Evolutionary conservation across 768 basidiomycete species (phyloP).

Genomic region (Pluteus cervinus): DNA sequence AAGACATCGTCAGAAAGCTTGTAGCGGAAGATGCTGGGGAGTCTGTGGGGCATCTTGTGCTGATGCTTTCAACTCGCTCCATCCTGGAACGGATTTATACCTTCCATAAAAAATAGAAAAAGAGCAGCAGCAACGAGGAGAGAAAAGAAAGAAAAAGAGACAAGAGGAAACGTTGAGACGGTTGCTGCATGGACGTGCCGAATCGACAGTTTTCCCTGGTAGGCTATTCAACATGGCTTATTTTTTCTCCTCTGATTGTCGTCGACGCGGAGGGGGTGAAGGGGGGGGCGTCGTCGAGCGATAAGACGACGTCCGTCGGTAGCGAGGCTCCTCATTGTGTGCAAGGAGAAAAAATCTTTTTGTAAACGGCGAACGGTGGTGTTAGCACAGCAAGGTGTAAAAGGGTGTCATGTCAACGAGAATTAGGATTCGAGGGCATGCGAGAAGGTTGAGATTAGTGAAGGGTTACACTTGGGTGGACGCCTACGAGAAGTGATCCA

Average conservation of each 20-base stretch:
- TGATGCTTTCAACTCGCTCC: conserved; percentile 20
- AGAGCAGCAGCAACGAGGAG: no score
- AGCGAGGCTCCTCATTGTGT: conserved; percentile 46
- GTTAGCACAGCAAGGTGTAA: conserved; percentile 30
- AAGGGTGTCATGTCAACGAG: conserved; percentile 52
- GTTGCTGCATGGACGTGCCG: conserved; percentile 43
- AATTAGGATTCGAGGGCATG: conserved; percentile 31
- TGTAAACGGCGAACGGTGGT: conserved; percentile 39
- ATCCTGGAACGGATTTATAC: conserved; percentile 44
- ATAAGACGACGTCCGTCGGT: no score
- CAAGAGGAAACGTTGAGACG: no score
- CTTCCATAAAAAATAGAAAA: conserved; percentile 38
- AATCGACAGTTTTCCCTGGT: no score
- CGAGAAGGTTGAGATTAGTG: no score
- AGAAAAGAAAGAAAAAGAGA: conserved; percentile 33
- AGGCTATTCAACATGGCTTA: no score
- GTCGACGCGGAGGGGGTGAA: no score
- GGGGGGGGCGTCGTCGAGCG: no score
- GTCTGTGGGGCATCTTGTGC: conserved; percentile 40
- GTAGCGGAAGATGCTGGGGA: conserved; percentile 37
- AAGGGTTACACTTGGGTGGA: no score
- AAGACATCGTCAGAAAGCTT: conserved; percentile 48
- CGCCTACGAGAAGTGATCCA: conserved; percentile 26
- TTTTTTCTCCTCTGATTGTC: no score
- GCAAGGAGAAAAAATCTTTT: conserved; percentile 40